Conservation (phyloP, 768 basidiomycete genomes). For the Chiua virens region DNA sequence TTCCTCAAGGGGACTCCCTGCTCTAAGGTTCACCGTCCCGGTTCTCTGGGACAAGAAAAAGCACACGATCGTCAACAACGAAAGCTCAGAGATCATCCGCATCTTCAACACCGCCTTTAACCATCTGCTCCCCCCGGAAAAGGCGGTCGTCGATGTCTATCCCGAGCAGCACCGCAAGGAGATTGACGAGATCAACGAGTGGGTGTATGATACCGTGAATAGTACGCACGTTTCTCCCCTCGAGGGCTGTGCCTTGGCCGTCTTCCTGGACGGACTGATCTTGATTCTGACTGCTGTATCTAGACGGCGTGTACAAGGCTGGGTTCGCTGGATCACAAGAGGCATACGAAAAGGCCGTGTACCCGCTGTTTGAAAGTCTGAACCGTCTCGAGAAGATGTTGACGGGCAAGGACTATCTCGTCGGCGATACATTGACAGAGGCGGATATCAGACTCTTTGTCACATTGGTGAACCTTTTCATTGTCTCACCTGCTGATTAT, state of each 20-base stretch:
- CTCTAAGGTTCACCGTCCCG: conserved; percentile 77
- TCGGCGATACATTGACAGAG: conserved; percentile 83
- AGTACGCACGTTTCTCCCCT: conserved; percentile 46
- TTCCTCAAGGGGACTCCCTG: background rate
- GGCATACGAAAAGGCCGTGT: conserved; percentile 80
- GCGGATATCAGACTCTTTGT: conserved; percentile 87
- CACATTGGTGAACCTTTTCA: conserved; percentile 64
- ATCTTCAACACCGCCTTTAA: conserved; percentile 90
- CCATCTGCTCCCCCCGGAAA: conserved; percentile 61
- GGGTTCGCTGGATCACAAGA: conserved; percentile 83
- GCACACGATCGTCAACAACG: conserved; percentile 91
- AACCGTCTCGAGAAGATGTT: conserved; percentile 80
- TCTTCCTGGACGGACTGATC: background rate
- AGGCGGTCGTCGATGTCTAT: conserved; percentile 72
- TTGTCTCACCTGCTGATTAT: background rate
- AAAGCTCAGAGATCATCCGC: conserved; percentile 92
- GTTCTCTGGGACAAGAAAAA: conserved; percentile 91
- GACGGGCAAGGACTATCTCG: conserved; percentile 75
- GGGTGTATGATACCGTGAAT: conserved; percentile 85
- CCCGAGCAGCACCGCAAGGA: conserved; percentile 67
- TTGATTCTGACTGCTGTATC: background rate
- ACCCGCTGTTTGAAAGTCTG: conserved; percentile 72
- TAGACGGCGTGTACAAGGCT: conserved; percentile 84
- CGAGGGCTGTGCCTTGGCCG: background rate
- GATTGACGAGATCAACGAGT: conserved; percentile 84